These are phyloP conservation scores for Thymus quinquecostatus DNA, from an alignment of 257 asterid genomes.

Conservation along the genomic window DNA sequence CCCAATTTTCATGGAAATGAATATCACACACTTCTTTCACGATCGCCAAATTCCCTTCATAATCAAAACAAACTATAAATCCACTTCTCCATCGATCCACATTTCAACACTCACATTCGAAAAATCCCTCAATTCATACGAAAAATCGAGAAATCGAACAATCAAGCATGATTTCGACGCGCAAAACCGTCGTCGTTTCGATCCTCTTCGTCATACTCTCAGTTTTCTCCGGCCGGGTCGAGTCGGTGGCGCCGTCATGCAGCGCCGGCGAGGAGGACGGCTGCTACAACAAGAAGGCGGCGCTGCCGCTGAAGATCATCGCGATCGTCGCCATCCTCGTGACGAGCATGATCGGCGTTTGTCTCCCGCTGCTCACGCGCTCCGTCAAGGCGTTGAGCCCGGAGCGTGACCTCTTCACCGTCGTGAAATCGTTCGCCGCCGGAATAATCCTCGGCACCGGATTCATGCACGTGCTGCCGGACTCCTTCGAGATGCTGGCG, in stretches of 20 bases:
- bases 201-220: no score
- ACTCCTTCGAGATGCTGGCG: slow-evolving; percentile 57
- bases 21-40: no score
- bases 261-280: slow-evolving; percentile 32
- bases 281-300: slow-evolving; percentile 52
- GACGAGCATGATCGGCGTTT: slow-evolving; percentile 66
- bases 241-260: slow-evolving; percentile 45
- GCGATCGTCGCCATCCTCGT: slow-evolving; percentile 51
- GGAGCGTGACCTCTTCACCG: slow-evolving; percentile 41
- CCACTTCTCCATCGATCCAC: no score
- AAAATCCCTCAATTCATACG: no score
- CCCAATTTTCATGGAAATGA: no score
- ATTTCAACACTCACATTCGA: no score
- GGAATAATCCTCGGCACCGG: slow-evolving; percentile 66
- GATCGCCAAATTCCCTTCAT: no score
- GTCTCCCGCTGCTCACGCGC: slow-evolving; percentile 46
- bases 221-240: not conserved
- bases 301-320: slow-evolving; percentile 58
- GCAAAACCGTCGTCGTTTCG: no score
- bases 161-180: no score
- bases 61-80: no score
- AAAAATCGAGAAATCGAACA: no score
- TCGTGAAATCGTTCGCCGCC: slow-evolving; percentile 59
- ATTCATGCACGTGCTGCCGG: slow-evolving; percentile 68
- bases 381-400: slow-evolving; percentile 57